These are phyloP conservation scores for Nyctanthes arbortristis DNA, from an alignment of 257 asterid genomes.

Conservation along the genomic window DNA sequence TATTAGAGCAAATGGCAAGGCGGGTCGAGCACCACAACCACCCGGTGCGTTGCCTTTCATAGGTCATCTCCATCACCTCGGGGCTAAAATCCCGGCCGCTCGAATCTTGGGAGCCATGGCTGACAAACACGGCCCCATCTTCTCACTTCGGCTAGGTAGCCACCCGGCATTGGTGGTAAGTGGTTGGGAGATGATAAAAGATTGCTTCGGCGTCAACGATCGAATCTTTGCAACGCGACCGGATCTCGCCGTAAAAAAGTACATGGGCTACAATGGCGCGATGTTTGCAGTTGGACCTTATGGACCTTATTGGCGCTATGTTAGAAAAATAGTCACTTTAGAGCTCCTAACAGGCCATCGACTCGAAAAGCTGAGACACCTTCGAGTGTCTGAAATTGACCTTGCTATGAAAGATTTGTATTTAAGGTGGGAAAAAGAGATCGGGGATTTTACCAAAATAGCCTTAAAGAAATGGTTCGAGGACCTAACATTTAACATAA, in stretches of 20 bases:
- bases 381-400: constrained; percentile 41
- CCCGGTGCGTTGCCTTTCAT: constrained; percentile 61
- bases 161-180: constrained; percentile 54
- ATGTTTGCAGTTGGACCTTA: constrained; percentile 45
- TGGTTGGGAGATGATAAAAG: constrained; percentile 39
- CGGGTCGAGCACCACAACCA: constrained; percentile 33
- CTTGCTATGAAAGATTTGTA: constrained; percentile 32
- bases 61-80: constrained; percentile 62
- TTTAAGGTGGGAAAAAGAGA: neutral
- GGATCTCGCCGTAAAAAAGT: constrained; percentile 28
- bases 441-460: neutral
- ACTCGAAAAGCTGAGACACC: constrained; percentile 41
- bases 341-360: constrained; percentile 42
- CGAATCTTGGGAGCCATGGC: constrained; percentile 55
- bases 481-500: constrained; percentile 41
- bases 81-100: constrained; percentile 32
- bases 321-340: constrained; percentile 47
- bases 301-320: constrained; percentile 60
- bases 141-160: constrained; percentile 51
- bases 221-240: constrained; percentile 48
- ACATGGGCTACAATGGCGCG: constrained; percentile 41
- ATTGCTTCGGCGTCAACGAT: constrained; percentile 63
- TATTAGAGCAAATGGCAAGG: neutral
- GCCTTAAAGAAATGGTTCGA: constrained; percentile 40
- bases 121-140: constrained; percentile 56